Evolutionary conservation across 495 filamentous ascomycete genomes (phyloP), one percentile per base, ranked within the genome.

Genomic region (Immersiella caudata): DNA sequence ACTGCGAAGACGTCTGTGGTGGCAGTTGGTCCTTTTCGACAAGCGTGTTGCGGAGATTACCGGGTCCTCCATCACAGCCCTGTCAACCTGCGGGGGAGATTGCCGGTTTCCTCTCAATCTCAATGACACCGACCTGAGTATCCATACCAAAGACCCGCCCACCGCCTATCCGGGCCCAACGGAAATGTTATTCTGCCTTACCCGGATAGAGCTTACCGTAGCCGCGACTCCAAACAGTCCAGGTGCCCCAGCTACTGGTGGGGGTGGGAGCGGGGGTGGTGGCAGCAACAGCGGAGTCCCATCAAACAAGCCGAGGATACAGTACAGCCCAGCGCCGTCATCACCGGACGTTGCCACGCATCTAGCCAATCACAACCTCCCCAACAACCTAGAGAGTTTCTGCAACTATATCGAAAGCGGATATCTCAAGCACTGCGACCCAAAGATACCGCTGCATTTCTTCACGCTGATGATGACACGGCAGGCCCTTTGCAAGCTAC

Each of bases 1-100:
- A 76, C 84, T 87, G 74, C 81, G 90, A 20, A 78, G 89, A 58
- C 81, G 90, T 22, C 73, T 92, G 5, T 93, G 90, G 90, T 91
- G 89, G 89, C 88, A 89, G 70, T 77, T 92, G 8, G 84, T 86
- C 62, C 78, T 85, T 22, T 82, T 92, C 20, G 90, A 93, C 70
- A 81, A 83, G 52, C 84, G 88, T 40, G 82, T 87, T 9, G 84
- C 83, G 21, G 88, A 89, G 70, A 84, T 90, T 40, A 85, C 87
- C 26, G 89, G 89, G 29, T 88, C 86, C 70, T 84, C 85, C 26
- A 83, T 90, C 67, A 88, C 80, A 60, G 87, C 80, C n/a, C 74
- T 82, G 69, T 87, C 78, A 55, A 75, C 75, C 1, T 79, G 72
- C 40, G 75, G 78, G 55, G 76, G 75, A 7, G 82, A 84, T 72